Base-by-base conservation (phyloP, 2,329 filamentous ascomycete species). In the Fusarium buharicum region DNA sequence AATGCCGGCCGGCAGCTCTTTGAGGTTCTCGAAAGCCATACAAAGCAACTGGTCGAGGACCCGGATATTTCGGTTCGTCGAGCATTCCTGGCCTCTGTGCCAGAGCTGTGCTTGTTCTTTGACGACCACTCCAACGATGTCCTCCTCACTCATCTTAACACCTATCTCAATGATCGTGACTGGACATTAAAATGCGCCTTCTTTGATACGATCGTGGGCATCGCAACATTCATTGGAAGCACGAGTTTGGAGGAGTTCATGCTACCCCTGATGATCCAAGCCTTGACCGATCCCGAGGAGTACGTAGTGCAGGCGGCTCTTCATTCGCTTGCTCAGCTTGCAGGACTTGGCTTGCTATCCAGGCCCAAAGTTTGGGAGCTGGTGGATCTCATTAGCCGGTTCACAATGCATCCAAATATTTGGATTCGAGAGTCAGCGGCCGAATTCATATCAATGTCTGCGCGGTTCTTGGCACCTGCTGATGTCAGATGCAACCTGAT, bases 121-220 rank as follows among this genome's bases (percentile, higher is more conserved):
- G 93, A 91, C 59, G 85, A 89, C n/a, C 90, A 93, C 71, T 90
- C 94, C 1, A 97, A 96, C 73, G 95, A 99, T 72, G 92, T 99
- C n/a, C 88, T 99, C 14, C 80, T 99, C 18, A 96, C 93, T 28
- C 95, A 99, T 77, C 81, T 99, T 24, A 98, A 98, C 72, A 99
- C 95, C 0, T 99, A 99, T 70, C 79, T 99, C 9, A 99, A 99
- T 67, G 95, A 98, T 70, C 87, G 90, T 37, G 93, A 99, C 73
- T 99, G 95, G 95, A 92, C 92, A 74, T 79, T 99, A 28, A 97
- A 97, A 75, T 97, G 93, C 70, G 93, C 94, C 3, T 98, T 98
- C 73, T 97, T 99, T 70, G 93, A 97, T 71, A 92, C 93, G 0
- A 92, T 98, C 22, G 92, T 98, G 14, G 94, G 93, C 4, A 93